phyloP scores from a whole-genome alignment of 805 yeast genomes.

The Candida yuanshanica region DNA sequence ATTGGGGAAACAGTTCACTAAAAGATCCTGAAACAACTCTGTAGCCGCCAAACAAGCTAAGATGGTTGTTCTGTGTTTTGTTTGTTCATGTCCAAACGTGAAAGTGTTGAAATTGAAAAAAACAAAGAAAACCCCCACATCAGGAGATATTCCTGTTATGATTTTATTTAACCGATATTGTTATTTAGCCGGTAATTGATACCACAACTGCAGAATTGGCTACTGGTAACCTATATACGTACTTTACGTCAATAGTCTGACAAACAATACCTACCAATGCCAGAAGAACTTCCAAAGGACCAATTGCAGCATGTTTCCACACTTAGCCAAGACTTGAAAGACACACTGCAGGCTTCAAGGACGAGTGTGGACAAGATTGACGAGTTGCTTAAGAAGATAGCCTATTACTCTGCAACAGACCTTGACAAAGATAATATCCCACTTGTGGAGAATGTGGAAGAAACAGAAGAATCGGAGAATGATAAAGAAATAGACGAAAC shows the following conservation, averaged over 20 bases:
- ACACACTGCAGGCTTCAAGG: conserved; percentile 11
- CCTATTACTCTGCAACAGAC: conserved; percentile 12
- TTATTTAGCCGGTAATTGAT: neutral
- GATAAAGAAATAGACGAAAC: conserved; percentile 7
- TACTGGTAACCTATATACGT: too few species aligned
- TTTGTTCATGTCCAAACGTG: neutral
- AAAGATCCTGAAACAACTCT: too few species aligned
- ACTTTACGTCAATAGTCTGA: too few species aligned
- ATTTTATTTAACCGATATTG: neutral
- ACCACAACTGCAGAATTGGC: too few species aligned
- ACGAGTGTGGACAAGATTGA: conserved; percentile 12
- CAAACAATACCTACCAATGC: too few species aligned
- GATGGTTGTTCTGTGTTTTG: neutral
- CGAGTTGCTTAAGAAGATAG: conserved; percentile 14
- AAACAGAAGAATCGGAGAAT: neutral
- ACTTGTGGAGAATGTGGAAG: neutral
- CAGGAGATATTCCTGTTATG: neutral
- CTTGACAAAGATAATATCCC: conserved; percentile 1
- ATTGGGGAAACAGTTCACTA: too few species aligned
- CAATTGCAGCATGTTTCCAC: conserved; percentile 17
- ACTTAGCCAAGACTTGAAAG: conserved; percentile 9
- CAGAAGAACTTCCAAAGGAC: conserved; percentile 12
- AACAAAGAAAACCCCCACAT: neutral
- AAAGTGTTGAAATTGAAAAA: neutral
- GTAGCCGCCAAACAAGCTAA: too few species aligned